Percentiles rank a stretch among this genome's conserved stretches.
Conservation (phyloP, 208 protist species). For the Crithidia bombi region DNA sequence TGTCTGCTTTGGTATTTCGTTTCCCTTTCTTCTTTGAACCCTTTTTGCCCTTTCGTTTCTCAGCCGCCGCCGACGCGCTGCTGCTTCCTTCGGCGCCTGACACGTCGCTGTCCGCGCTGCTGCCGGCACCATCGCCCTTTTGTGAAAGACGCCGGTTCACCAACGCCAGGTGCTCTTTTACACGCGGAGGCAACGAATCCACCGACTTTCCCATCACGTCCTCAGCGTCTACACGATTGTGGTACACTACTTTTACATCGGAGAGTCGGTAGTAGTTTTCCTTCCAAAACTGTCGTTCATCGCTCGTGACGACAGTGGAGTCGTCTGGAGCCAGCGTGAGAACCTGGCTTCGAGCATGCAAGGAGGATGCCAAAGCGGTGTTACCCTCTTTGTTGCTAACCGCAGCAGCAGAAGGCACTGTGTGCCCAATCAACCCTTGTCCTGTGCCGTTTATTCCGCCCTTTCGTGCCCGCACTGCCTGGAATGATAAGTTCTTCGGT, state of each 20-base stretch:
- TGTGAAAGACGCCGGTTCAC: constrained; percentile 34
- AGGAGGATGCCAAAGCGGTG: not conserved
- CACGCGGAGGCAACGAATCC: constrained; percentile 35
- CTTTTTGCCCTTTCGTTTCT: constrained; percentile 27
- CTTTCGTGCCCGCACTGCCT: constrained; percentile 10
- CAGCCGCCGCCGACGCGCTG: not conserved
- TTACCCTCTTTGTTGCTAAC: constrained; percentile 6
- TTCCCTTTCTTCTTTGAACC: constrained; percentile 34
- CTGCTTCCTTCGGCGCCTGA: not conserved
- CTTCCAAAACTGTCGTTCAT: constrained; percentile 83
- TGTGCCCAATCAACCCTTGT: constrained; percentile 24
- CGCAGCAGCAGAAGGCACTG: not conserved
- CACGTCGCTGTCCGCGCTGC: constrained; percentile 2
- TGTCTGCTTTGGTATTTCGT: constrained; percentile 2
- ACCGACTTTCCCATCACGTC: constrained; percentile 42
- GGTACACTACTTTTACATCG: constrained; percentile 65
- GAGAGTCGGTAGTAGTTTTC: constrained; percentile 77
- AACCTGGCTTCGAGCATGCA: constrained; percentile 18
- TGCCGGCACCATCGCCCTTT: constrained; percentile 8
- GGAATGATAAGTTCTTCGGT: constrained; percentile 41
- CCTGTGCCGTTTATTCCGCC: not conserved
- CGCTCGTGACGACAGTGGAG: constrained; percentile 48
- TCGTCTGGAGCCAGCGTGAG: constrained; percentile 24
- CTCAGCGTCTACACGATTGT: constrained; percentile 68
- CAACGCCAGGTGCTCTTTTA: constrained; percentile 51